Evolutionary conservation across 1,284 basidiomycete genomes (phyloP), one percentile per base, ranked within the genome.

Genomic region (Sporisorium iseilematis-ciliati): DNA sequence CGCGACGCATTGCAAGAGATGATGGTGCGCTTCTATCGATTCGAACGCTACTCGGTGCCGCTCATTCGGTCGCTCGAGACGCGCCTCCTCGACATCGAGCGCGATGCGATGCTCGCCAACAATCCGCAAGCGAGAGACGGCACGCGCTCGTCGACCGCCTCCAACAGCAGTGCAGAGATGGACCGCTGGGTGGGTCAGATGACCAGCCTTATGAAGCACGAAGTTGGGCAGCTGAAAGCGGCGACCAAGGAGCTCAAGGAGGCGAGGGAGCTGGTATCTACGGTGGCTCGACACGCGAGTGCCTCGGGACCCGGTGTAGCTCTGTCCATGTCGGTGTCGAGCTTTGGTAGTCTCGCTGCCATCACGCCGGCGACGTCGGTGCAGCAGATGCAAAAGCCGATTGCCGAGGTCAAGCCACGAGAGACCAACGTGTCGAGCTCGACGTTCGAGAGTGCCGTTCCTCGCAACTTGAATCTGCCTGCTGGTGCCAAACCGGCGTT

Each of bases 21-120:
- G 75, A 83, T 84, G 82, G 54, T 77, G 20, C 82, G 83, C 40
- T 84, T 84, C 71, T 84, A 84, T 77, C 75, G 82, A 18, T 84
- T 82, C 66, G 83, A 84, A 60, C 69, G 81, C 4, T 83, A 84
- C 71, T 81, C 82, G 11, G 78, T 84, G 8, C 83, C 83, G 7
- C 71, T 84, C 25, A 72, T 84, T 21, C 76, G 81, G 14, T 77
- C 78, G 31, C 75, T 84, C 58, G 83, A 84, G 53, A 77, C 70
- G 29, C 75, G 83, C 7, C 59, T 84, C 23, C 59, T 82, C 33
- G 83, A 82, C 26, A 78, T 84, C 29, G 83, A 84, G 59, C 75
- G 81, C 16, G 82, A 83, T 58, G 79, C 80, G 18, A 75, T 81
- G 55, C 71, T 84, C 42, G 75, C 78, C n/a, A 33, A 57, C 54